Evolutionary conservation across 2,329 filamentous ascomycete genomes (phyloP), one percentile per base, ranked within the genome.

Genomic region (Cryphonectria japonica): DNA sequence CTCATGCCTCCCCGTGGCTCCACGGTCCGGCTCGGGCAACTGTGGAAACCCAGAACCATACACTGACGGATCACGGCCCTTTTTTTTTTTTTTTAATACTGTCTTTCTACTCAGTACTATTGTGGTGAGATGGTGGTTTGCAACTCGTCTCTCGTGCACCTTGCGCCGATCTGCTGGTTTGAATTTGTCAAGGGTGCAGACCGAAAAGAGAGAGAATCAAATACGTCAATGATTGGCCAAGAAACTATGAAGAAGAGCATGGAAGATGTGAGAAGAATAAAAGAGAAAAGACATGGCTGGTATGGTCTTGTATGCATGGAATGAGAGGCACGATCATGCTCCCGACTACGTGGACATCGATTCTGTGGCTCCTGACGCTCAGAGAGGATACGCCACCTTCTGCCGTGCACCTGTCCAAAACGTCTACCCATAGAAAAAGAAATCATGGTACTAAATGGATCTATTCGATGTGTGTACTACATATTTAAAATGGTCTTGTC

Each of bases 341-440:
- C 37, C 54, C 13, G 50, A 41, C 22, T 59, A 66, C 41, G 54
- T 57, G 52, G 37, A n/a, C 65, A 67, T 43, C 37, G 13, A 34
- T 43, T n/a, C 19, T 67, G 29, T 61, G 59, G 59, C 59, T 19
- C 59, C 22, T 19, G 16, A 61, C 32, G 7, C n/a, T 9, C 32
- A 34, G 19, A 61, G 59, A 61, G 59, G 29, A 61, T 22, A 61
- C 34, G 32, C 34, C 34, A 26, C n/a, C 54, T 16, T 22, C 46
- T n/a, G 22, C 3, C 46, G 64, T 37, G 39, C n/a, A 22, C 34
- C 29, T 39, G 29, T 57, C 34, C 26, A 52, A 59, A 67, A 67
- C 50, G 16, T 50, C 52, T 19, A 50, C 8, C 46, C 46, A 50
- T 9, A 11, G 5, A 50, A 57, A 6, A 57, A 66, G 32, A 26